Conservation (phyloP, 2,329 filamentous ascomycete genomes). For the Calonectria hongkongensis region DNA sequence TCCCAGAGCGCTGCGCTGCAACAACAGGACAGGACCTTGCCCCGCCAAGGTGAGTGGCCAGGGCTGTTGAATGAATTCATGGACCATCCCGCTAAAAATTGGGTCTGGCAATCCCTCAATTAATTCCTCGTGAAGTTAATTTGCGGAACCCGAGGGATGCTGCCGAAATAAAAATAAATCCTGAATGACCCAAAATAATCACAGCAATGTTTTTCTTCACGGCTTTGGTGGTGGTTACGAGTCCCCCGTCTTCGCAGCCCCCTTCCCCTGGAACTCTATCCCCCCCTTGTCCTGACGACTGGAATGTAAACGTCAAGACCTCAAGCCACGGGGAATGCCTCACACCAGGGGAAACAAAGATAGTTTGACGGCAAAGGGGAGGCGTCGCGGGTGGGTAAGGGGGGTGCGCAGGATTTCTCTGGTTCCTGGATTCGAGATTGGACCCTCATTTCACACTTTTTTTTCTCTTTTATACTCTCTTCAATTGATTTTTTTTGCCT, state of each 20-base stretch:
- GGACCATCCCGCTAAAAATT: constrained; percentile 29
- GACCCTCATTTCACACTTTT: constrained; percentile 2
- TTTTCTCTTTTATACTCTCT: too few relatives aligned
- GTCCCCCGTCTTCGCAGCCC: neutral
- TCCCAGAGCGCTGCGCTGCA: neutral
- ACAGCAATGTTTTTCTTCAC: constrained; percentile 4
- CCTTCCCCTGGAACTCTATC: constrained; percentile 9
- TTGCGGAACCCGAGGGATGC: constrained; percentile 26
- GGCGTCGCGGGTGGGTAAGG: neutral
- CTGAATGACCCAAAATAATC: neutral
- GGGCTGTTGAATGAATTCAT: constrained; percentile 29
- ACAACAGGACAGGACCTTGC: constrained; percentile 16
- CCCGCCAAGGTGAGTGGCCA: constrained; percentile 15
- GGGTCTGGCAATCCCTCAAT: constrained; percentile 31
- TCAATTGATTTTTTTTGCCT: neutral
- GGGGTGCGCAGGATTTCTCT: constrained; percentile 5
- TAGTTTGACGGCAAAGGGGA: constrained; percentile 20
- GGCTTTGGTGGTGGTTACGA: constrained; percentile 8
- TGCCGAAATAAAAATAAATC: constrained; percentile 19
- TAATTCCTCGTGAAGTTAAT: constrained; percentile 26
- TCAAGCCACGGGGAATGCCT: constrained; percentile 21
- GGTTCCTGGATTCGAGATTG: constrained; percentile 27
- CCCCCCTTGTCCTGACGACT: constrained; percentile 1
- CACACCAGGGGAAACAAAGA: constrained; percentile 12
- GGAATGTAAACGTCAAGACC: constrained; percentile 5